These are phyloP conservation scores for Triticum timopheevii DNA, from an alignment of 176 grass and related monocot genomes.

Conservation along the genomic window DNA sequence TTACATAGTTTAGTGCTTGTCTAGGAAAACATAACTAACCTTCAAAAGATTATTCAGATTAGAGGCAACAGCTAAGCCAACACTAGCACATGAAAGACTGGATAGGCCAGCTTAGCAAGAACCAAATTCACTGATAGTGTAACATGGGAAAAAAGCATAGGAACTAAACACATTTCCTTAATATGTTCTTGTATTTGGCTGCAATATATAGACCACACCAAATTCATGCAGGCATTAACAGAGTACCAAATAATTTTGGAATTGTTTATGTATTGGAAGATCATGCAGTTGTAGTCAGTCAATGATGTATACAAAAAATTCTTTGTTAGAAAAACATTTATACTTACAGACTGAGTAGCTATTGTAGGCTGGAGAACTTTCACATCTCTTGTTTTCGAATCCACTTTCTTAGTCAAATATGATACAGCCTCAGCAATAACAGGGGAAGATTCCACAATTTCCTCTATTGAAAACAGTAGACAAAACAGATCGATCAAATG, in stretches of 20 bases:
- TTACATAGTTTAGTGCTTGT: background rate
- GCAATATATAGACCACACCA: background rate
- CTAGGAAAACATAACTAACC: background rate
- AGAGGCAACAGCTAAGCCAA: background rate
- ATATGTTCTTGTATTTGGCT: background rate
- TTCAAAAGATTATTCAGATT: background rate
- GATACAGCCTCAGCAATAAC: conserved; percentile 83
- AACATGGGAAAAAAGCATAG: background rate
- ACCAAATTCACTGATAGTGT: background rate
- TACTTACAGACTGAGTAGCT: conserved; percentile 87
- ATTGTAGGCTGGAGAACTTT: conserved; percentile 94
- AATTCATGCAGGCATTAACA: background rate
- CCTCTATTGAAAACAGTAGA: conserved; percentile 47
- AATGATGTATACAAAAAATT: background rate
- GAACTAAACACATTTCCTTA: background rate
- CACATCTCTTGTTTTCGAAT: conserved; percentile 90
- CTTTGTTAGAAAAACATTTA: conserved; percentile 5
- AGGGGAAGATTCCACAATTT: conserved; percentile 49
- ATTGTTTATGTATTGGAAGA: background rate
- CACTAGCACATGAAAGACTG: background rate
- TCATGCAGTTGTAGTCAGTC: background rate
- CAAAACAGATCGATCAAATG: conserved; percentile 16
- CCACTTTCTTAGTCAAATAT: conserved; percentile 91
- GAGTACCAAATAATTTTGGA: background rate
- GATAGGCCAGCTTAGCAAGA: background rate